Evolutionary conservation across 2,329 filamentous ascomycete species (phyloP).

Genomic region (Cytospora schulzeri): DNA sequence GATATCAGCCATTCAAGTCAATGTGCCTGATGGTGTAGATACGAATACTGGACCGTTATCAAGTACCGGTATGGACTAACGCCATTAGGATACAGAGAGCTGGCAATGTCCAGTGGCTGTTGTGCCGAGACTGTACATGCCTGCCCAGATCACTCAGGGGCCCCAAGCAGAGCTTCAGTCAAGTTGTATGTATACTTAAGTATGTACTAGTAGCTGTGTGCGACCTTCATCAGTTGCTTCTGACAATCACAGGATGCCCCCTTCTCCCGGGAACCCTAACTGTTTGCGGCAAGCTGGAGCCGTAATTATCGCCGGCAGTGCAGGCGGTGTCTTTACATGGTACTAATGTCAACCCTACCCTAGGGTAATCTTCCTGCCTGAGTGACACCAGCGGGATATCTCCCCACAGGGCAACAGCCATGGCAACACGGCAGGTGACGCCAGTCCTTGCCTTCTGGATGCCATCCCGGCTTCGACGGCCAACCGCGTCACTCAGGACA

Average conservation of each 20-base stretch:
- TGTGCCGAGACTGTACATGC: background rate
- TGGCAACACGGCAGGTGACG: constrained; percentile 3
- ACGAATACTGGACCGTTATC: no score
- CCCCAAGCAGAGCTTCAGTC: background rate
- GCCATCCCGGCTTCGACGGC: constrained; percentile 3
- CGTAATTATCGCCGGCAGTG: background rate
- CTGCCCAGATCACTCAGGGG: background rate
- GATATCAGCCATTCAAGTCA: no score
- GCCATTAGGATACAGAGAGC: background rate
- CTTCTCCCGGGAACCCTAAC: background rate
- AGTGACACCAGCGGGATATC: background rate
- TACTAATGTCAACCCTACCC: no score
- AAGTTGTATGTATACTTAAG: no score
- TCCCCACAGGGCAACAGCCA: constrained; percentile 7
- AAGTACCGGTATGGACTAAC: background rate
- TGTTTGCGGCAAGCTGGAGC: background rate
- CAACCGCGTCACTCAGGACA: constrained; percentile 10
- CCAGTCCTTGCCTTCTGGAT: background rate
- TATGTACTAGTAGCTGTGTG: no score
- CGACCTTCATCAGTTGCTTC: background rate
- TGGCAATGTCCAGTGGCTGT: background rate
- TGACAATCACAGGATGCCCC: background rate
- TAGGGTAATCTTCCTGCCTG: background rate
- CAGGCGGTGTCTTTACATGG: background rate
- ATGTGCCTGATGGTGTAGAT: no score